Conservation (phyloP, 371 early-diverging fungal species). For the Batkoa obscura region DNA sequence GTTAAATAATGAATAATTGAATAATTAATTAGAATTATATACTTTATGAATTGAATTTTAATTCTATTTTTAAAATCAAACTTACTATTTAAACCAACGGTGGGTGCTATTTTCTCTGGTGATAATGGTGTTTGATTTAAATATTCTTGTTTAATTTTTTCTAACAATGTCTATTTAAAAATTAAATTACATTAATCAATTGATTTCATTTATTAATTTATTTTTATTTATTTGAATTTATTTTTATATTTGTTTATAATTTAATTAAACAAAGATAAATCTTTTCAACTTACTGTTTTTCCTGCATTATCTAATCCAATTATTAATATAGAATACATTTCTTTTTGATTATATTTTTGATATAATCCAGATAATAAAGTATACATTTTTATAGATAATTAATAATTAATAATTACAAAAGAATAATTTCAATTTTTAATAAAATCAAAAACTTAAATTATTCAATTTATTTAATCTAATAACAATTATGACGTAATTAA, state of each 20-base stretch:
- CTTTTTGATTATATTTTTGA: conserved; percentile 59
- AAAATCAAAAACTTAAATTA: no score
- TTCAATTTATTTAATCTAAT: no score
- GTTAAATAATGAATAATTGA: no score
- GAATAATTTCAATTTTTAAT: no score
- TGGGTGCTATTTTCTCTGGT: conserved; percentile 86
- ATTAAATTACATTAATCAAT: background rate
- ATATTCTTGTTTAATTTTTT: conserved; percentile 59
- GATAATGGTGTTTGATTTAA: conserved; percentile 44
- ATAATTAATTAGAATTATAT: no score
- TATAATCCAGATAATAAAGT: conserved; percentile 79
- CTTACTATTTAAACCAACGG: conserved; percentile 83
- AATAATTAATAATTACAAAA: no score
- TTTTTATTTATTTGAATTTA: no score
- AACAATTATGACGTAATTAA: no score
- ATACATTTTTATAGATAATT: no score
- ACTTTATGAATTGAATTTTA: no score
- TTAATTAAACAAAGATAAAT: background rate
- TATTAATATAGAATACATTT: conserved; percentile 84
- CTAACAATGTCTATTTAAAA: conserved; percentile 47
- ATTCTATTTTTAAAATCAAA: background rate
- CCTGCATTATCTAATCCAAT: conserved; percentile 92
- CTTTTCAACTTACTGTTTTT: conserved; percentile 48
- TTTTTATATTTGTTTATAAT: no score
- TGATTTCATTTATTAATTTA: no score